Base-by-base conservation (phyloP, 169 alveolate species). In the Babesia ovata region DNA sequence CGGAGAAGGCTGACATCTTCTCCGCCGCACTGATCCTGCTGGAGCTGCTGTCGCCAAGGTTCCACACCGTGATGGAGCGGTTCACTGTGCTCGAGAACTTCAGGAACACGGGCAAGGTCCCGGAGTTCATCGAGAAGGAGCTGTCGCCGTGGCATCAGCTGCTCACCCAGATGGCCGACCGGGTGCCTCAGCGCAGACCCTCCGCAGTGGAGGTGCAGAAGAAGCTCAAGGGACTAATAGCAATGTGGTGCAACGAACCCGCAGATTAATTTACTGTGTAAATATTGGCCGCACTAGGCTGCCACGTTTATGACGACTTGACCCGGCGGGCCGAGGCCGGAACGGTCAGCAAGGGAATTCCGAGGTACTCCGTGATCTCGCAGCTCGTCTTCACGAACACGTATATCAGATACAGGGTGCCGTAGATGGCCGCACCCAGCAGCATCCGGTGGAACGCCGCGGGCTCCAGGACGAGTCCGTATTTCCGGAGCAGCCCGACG, bases 1-100 rank as follows among this genome's bases (percentile, higher is more conserved):
- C 92, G 52, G 97, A 94, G 70, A 94, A 94, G 86, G 97, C 96
- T 16, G 97, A 94, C 63, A 91, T 94, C 19, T 94, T 81, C 70
- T 92, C 96, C 42, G 96, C 96, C 46, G 93, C 97, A 19, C 74
- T 94, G 77, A 91, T 94, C 48, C 83, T 94, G 49, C 69, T 94
- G 69, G 97, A 94, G 82, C 79, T 94, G 49, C 79, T 94, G 46
- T 92, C 95, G 45, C 97, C 97, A 16, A 79, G 96, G 58, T 94
- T 94, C 84, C 87, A 63, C 61, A 94, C 97, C 8, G 91, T 91
- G 42, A 93, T 94, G 96, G 97, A 94, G 79, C 75, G 96, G 42
- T 85, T 90, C 60, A 84, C 88, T 54, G 87, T 91, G 42, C 90
- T 94, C 67, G 95, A 92, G 69, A 90, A 82, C 48, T 93, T 92